Evolutionary conservation across 805 yeast species (phyloP), one percentile per base, ranked within the genome.

Genomic region (Candida mattraensis): DNA sequence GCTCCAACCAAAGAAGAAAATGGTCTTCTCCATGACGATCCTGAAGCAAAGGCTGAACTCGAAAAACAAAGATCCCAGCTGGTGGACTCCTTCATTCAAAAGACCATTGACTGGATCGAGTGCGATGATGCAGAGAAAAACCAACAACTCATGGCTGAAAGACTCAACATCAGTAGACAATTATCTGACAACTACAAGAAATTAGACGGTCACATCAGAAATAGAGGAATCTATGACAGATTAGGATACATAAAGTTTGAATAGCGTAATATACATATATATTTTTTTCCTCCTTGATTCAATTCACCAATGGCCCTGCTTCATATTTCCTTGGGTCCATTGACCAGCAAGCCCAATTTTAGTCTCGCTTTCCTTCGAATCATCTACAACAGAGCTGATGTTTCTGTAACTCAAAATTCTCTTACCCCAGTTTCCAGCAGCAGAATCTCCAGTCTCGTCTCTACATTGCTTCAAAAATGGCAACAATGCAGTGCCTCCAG

Each of bases 401-500:
- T 23, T 28, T 11, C 44, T 63, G 42, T 75, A 74, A 36, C 78
- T 73, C 35, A 82, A 65, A 17, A 82, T 67, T 43, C 91, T 72
- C 54, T 77, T 78, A 56, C 95, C 96, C 97, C 97, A 88, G 30
- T 68, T 73, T 37, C 96, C 91, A 17, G 95, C 96, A 15, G 96
- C 96, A 9, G 88, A 78, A 50, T 84, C 93, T 27, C 95, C 95
- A 3, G 96, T 89, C 58, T 89, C 97, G 63, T 89, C 97, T 60
- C 97, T 76, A 50, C 96, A 91, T 61, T 91, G 97, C 61, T 88
- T 89, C 57, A 89, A 71, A 64, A 89, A 91, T 18, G 96, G 96
- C 40, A 89, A 73, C 51, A 89, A 69, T 1, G 94, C 80, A 0
- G 97, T 89, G 28, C 98, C 97, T 14, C 98, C 98, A 1, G 98